Evolutionary conservation across 768 basidiomycete species (phyloP), one percentile per base, ranked within the genome.

Genomic region (Tulasnella sp.): DNA sequence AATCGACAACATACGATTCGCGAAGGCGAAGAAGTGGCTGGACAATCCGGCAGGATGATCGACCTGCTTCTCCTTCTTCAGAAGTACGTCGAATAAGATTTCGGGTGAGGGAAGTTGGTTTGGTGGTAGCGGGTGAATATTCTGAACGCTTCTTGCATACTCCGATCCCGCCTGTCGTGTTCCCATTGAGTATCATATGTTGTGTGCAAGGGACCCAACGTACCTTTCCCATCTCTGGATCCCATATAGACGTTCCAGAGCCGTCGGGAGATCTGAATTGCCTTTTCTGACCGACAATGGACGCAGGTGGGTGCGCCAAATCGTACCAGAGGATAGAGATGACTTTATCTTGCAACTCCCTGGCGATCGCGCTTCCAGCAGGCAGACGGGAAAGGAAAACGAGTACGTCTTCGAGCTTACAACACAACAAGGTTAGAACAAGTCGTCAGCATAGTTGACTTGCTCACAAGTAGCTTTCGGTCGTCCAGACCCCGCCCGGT

Each of bases 381-480:
- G 79, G 77, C 46, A 84, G 71, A 6, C 74, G 71, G 2, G 84
- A 77, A 51, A 87, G 73, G 59, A 83, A 77, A 3, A 74, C 74
- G 19, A 89, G 70, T 9, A 78, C 72, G 63, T 87, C 76, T 64
- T 89, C 87, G 35, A 89, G 79, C 59, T 60, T n/a, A 25, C 8
- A 39, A 7, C 25, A 36, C 3, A 6, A 12, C 19, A 12, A 39
- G 17, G 25, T 34, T 6, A 23, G 11, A 2, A 5, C 8, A 14
- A 2, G 29, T 51, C 7, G 19, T 27, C 49, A 17, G 11, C 49
- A 12, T 35, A 15, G 4, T 32, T 2, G 6, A 35, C 12, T 2
- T 4, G 14, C n/a, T 71, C 50, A 86, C 87, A 45, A 83, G 69
- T 66, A 86, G 73, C 67, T 86, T 83, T 49, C 88, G 76, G 64